Base-by-base conservation (phyloP, 208 protist genomes). In the Tetramitus jugosus region DNA sequence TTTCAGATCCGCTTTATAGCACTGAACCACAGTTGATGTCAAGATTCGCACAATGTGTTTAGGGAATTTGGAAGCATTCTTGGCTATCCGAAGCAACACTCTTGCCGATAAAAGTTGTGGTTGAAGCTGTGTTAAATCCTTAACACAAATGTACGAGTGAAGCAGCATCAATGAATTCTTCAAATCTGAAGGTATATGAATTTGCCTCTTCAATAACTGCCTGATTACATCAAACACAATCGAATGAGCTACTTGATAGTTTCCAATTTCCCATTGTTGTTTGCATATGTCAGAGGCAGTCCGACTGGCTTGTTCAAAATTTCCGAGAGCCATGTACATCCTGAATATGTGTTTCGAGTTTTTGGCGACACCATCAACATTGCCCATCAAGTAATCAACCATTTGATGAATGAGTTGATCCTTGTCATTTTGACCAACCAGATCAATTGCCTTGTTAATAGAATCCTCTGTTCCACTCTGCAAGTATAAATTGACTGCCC, bases 271-370 rank as follows among this genome's bases (percentile, higher is more conserved):
- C 82, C 96, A 93, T 80, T 97, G 93, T 83, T 96, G 93, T 29
- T 87, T 87, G 6, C 94, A 91, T 74, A 98, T 97, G 56, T 97
- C 92, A 31, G 97, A 90, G 4, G 94, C 96, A 42, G 94, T 97
- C 80, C 93, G 92, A 14, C 92, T 91, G 3, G 94, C 94, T 84
- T 98, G 95, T 76, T 93, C 87, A 81, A 91, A 97, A 85, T 94
- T 95, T 60, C 94, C 93, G 33, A 97, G 86, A 10, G 93, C 92
- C 85, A 98, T 94, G 82, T 97, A 97, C 42, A 98, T 88, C 76
- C 92, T 90, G 85, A 97, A 97, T 77, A 98, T 96, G 84, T 97
- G 96, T n/a, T 94, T 91, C 1, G 93, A 93, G 78, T 97, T 92
- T 87, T 97, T 98, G 39, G 94, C 92, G 53, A 95, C 86, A 35